Evolutionary conservation across 2,329 filamentous ascomycete genomes (phyloP).

Genomic region (Venturia pyrina): DNA sequence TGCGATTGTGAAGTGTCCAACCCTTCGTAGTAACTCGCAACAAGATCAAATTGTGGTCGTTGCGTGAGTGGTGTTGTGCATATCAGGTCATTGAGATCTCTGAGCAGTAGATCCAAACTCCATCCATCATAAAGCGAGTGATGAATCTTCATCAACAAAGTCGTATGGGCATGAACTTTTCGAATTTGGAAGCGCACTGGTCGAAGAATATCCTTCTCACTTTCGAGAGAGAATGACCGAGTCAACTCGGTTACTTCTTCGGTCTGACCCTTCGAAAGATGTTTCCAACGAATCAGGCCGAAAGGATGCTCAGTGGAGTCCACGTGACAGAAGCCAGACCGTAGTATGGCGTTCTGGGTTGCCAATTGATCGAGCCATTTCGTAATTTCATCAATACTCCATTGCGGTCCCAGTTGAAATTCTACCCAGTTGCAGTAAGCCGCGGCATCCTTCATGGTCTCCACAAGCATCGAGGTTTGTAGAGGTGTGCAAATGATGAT

Average conservation of each 20-base stretch:
- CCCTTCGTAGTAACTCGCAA: conserved; percentile 5
- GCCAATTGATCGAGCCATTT: conserved; percentile 20
- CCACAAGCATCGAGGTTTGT: conserved; percentile 70
- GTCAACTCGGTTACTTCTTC: conserved; percentile 29
- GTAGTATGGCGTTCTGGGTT: conserved; percentile 52
- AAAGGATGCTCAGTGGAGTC: conserved; percentile 38
- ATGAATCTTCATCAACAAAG: conserved; percentile 52
- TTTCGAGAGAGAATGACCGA: conserved; percentile 29
- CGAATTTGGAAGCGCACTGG: conserved; percentile 55
- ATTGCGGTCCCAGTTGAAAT: conserved; percentile 41
- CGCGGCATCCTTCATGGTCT: conserved; percentile 49
- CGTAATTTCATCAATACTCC: conserved; percentile 32
- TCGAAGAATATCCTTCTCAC: conserved; percentile 36
- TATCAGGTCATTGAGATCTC: conserved; percentile 46
- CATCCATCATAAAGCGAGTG: conserved; percentile 91
- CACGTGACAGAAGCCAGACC: conserved; percentile 60
- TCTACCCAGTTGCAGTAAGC: conserved; percentile 74
- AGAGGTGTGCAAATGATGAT: conserved; percentile 58
- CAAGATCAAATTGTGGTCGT: background rate
- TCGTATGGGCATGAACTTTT: conserved; percentile 17
- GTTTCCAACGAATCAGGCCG: conserved; percentile 54
- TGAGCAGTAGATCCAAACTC: conserved; percentile 67
- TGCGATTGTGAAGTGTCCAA: background rate
- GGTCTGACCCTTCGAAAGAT: conserved; percentile 36
- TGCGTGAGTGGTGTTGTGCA: background rate